phyloP scores from a whole-genome alignment of 2,329 filamentous ascomycete genomes.

The Aspergillus melleus region DNA sequence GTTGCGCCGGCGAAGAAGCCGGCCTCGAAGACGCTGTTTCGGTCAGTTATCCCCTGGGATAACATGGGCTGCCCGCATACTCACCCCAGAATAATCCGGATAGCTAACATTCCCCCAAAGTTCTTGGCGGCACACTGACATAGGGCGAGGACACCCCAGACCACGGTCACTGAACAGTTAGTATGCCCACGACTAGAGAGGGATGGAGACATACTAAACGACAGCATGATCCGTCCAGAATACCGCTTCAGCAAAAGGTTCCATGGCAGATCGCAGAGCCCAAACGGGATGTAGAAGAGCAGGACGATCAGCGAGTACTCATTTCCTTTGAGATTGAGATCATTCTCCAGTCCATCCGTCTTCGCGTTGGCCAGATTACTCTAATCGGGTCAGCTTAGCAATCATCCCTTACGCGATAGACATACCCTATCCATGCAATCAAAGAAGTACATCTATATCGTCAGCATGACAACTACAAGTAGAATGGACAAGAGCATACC shows the following conservation, averaged over 20 bases:
- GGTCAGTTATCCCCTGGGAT: not conserved
- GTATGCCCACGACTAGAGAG: conserved; percentile 24
- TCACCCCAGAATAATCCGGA: conserved; percentile 45
- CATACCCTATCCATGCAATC: conserved; percentile 33
- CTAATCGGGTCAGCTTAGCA: conserved; percentile 24
- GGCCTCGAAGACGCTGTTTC: conserved; percentile 44
- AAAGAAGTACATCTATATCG: conserved; percentile 40
- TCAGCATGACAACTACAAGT: conserved; percentile 6
- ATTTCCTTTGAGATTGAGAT: conserved; percentile 39
- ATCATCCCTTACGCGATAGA: not conserved
- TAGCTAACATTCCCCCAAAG: conserved; percentile 51
- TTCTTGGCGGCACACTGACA: conserved; percentile 53
- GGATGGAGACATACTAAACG: conserved; percentile 19
- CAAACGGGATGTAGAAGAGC: conserved; percentile 54
- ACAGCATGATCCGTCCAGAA: conserved; percentile 46
- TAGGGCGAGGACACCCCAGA: conserved; percentile 29
- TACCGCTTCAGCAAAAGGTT: conserved; percentile 41
- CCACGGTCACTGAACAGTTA: conserved; percentile 39
- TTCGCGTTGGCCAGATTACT: conserved; percentile 50
- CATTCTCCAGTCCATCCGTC: conserved; percentile 50
- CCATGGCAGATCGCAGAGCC: conserved; percentile 51
- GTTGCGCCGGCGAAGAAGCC: conserved; percentile 58
- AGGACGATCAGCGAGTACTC: conserved; percentile 39
- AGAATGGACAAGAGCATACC: conserved; percentile 18
- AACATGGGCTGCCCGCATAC: not conserved